These are phyloP conservation scores for Chrysoporthe puriensis DNA, from an alignment of 2,329 filamentous ascomycete species.

Conservation along the genomic window DNA sequence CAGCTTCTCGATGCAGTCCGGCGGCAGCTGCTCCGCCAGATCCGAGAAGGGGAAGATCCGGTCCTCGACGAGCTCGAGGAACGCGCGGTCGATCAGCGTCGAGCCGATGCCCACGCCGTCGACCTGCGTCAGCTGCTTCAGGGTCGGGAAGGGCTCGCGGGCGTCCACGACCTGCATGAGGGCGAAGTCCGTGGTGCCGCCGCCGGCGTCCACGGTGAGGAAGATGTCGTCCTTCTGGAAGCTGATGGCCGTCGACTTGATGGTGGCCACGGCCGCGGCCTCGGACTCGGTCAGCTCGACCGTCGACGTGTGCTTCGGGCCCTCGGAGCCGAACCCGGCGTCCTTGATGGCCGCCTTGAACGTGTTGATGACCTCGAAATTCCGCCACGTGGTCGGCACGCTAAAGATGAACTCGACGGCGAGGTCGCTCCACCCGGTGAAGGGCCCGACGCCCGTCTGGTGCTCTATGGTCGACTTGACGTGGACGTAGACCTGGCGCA, in stretches of 20 bases:
- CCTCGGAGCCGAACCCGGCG: conserved; percentile 53
- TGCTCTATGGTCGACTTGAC: conserved; percentile 49
- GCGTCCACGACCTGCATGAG: conserved; percentile 45
- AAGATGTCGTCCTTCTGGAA: conserved; percentile 46
- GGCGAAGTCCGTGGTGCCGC: conserved; percentile 51
- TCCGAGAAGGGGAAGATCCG: conserved; percentile 43
- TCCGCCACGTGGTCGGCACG: conserved; percentile 61
- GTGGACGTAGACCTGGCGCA: conserved; percentile 52
- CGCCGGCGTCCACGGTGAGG: conserved; percentile 49
- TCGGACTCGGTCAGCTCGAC: conserved; percentile 54
- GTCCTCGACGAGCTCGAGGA: conserved; percentile 43
- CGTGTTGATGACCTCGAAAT: conserved; percentile 51
- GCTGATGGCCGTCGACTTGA: conserved; percentile 45
- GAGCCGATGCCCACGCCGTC: conserved; percentile 51
- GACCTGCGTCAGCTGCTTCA: conserved; percentile 42
- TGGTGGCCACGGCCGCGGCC: conserved; percentile 50
- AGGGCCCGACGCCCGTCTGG: conserved; percentile 42
- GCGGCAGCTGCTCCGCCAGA: conserved; percentile 39
- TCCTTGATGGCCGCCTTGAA: conserved; percentile 52
- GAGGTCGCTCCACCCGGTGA: conserved; percentile 48
- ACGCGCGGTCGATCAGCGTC: conserved; percentile 50
- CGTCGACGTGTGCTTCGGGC: conserved; percentile 42
- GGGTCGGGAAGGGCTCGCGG: conserved; percentile 33
- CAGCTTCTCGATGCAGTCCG: conserved; percentile 42
- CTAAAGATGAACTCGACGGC: conserved; percentile 59